Percentiles rank a stretch among this genome's conserved stretches.
Evolutionary conservation across 2,329 filamentous ascomycete species (phyloP).

Genomic region (Fusarium transvaalense): DNA sequence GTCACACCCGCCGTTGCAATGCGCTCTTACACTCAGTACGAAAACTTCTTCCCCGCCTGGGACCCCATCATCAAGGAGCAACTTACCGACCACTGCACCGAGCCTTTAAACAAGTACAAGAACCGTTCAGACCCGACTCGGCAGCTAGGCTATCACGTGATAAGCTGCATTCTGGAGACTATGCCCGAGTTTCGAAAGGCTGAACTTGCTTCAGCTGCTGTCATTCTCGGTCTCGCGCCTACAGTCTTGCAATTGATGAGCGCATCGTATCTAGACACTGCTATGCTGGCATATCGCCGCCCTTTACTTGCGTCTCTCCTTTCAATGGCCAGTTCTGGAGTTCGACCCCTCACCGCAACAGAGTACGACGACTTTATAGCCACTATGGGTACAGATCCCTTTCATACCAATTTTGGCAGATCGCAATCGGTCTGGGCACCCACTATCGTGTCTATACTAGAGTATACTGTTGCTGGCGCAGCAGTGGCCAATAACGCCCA

Average conservation of each 20-base stretch:
- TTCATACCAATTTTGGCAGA: conserved; percentile 1
- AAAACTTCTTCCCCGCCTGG: conserved; percentile 42
- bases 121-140: background rate
- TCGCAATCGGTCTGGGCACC: background rate
- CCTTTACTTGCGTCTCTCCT: conserved; percentile 40
- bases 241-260: conserved; percentile 35
- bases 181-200: conserved; percentile 45
- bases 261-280: conserved; percentile 39
- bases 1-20: background rate
- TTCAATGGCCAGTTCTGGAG: conserved; percentile 30
- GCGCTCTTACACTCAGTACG: conserved; percentile 26
- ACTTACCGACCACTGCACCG: conserved; percentile 6
- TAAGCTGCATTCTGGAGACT: conserved; percentile 36
- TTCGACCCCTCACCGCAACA: conserved; percentile 13
- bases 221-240: conserved; percentile 42
- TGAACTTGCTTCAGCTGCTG: conserved; percentile 39
- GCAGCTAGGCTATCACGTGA: conserved; percentile 20
- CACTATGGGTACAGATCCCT: conserved; percentile 11
- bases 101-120: background rate
- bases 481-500: conserved; percentile 34
- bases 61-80: conserved; percentile 4
- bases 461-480: conserved; percentile 15
- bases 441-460: background rate
- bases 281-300: conserved; percentile 33
- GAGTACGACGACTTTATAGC: conserved; percentile 20